Evolutionary conservation across 805 yeast species (phyloP).

Genomic region (Schizosaccharomyces osmophilus): DNA sequence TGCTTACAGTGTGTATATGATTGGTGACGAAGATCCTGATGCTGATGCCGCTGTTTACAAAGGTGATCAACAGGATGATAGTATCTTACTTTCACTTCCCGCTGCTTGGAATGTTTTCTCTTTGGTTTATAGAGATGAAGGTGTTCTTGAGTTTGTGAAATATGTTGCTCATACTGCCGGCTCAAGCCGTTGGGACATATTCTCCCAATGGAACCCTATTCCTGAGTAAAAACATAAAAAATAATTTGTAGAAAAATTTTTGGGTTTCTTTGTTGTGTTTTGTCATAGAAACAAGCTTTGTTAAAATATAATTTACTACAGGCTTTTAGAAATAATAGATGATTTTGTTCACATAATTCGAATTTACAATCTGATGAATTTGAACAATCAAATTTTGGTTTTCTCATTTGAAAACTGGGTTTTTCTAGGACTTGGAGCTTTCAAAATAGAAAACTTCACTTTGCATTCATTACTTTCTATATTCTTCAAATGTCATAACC

Average conservation of each 20-base stretch:
- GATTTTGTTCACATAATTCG: no score
- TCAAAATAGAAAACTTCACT: no score
- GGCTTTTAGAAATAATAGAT: no score
- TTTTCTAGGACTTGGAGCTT: no score
- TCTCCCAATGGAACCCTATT: slow-evolving; percentile 14
- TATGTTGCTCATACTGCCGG: slow-evolving; percentile 71
- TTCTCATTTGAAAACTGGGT: no score
- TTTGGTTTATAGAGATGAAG: slow-evolving; percentile 57
- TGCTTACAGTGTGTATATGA: slow-evolving; percentile 83
- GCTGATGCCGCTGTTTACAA: slow-evolving; percentile 77
- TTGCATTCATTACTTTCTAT: no score
- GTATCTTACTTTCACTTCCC: slow-evolving; percentile 53
- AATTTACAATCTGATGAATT: no score
- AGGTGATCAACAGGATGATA: slow-evolving; percentile 19
- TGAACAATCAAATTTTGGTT: no score
- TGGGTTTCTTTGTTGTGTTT: background rate
- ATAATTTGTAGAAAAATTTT: background rate
- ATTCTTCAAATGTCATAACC: no score
- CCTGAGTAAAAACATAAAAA: background rate
- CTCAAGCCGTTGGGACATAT: slow-evolving; percentile 82
- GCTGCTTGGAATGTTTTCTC: slow-evolving; percentile 66
- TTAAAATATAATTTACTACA: no score
- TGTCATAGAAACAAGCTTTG: no score
- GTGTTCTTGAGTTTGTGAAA: slow-evolving; percentile 75
- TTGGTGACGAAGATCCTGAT: slow-evolving; percentile 15